Percentiles rank a stretch among this genome's conserved stretches.
Conservation (phyloP, 2,329 filamentous ascomycete genomes). For the Xylariaceae sp. region DNA sequence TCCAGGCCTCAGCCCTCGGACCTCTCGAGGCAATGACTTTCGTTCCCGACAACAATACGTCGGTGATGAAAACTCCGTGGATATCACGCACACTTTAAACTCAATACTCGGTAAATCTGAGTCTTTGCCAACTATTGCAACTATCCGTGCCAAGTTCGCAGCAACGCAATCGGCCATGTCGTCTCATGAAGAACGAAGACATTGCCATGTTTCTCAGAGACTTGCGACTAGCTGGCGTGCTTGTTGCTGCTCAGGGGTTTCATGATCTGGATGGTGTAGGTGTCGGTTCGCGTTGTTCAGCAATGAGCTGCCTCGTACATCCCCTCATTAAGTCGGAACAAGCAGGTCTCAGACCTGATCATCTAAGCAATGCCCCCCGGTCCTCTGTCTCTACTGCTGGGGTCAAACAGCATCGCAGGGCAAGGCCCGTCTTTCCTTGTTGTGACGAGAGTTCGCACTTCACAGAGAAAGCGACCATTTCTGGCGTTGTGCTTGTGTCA, state of each 20-base stretch:
- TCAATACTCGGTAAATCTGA: neutral
- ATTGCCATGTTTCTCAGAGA: neutral
- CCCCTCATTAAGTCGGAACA: neutral
- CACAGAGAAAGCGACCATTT: conserved; percentile 12
- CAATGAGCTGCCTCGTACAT: neutral
- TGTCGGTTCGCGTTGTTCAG: neutral
- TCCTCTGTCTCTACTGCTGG: neutral
- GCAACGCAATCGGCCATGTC: neutral
- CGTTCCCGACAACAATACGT: too few relatives aligned
- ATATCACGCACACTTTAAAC: neutral
- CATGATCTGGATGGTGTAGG: neutral
- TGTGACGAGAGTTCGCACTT: conserved; percentile 16
- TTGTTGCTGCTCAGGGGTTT: neutral
- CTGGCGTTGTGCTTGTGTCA: conserved; percentile 4
- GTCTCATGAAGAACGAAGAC: neutral
- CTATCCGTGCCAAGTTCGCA: neutral
- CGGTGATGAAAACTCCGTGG: neutral
- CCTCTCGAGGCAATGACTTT: too few relatives aligned
- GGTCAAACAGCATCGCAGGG: neutral
- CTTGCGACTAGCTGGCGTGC: neutral
- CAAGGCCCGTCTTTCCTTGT: neutral
- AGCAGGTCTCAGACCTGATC: conserved; percentile 3
- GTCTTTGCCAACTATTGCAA: neutral
- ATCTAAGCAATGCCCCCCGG: neutral
- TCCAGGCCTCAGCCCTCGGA: too few relatives aligned